These are phyloP conservation scores for Nepenthes gracilis DNA, from an alignment of 148 eudicot genomes.

Conservation along the genomic window DNA sequence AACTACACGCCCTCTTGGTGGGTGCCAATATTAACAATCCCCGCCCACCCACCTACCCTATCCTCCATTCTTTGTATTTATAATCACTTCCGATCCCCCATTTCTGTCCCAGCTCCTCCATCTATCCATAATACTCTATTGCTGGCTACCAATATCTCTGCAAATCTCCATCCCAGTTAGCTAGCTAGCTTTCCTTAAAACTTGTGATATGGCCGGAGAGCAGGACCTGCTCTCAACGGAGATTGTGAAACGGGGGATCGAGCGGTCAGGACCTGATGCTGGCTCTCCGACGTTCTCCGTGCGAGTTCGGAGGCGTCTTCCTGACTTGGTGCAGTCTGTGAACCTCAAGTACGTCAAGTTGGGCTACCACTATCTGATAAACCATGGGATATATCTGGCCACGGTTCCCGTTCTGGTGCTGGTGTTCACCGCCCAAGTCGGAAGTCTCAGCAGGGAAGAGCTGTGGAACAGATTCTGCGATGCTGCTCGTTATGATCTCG, in stretches of 20 bases:
- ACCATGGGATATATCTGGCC: conserved; percentile 67
- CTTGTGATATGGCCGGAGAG: conserved; percentile 26
- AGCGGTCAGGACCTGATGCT: conserved; percentile 42
- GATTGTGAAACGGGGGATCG: conserved; percentile 65
- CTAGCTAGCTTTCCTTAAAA: not conserved
- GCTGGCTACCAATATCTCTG: too few relatives aligned
- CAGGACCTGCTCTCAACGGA: conserved; percentile 64
- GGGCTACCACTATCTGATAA: conserved; percentile 81
- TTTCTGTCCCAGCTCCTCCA: not conserved
- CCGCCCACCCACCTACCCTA: conserved; percentile 14
- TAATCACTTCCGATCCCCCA: not conserved
- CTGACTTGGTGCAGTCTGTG: conserved; percentile 77
- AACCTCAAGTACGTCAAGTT: conserved; percentile 85
- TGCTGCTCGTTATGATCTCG: conserved; percentile 34
- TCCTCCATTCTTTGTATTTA: too few relatives aligned
- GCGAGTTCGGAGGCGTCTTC: conserved; percentile 62
- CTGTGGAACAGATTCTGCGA: conserved; percentile 64
- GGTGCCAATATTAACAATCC: conserved; percentile 26
- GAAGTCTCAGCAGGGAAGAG: conserved; percentile 55
- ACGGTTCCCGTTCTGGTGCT: conserved; percentile 61
- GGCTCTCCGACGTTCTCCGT: conserved; percentile 75
- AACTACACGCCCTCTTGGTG: conserved; percentile 16
- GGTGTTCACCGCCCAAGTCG: conserved; percentile 63
- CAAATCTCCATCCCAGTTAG: not conserved
- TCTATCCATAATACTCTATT: conserved; percentile 2